phyloP scores from a whole-genome alignment of 805 yeast species.

The Hanseniaspora singularis region DNA sequence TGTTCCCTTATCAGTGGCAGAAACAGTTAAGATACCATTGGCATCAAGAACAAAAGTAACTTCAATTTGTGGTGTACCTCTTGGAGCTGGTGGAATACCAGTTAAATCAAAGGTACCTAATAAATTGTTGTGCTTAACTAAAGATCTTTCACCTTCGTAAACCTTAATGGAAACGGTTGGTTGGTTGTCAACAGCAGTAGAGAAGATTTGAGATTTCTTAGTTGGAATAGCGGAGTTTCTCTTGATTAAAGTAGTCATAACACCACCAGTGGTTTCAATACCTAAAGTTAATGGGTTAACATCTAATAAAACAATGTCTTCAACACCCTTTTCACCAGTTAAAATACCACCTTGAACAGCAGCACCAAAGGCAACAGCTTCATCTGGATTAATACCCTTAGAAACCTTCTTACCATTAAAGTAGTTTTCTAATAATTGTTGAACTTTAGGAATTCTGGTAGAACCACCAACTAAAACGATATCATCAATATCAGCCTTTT shows the following conservation, averaged over 20 bases:
- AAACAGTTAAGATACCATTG: conserved; percentile 73
- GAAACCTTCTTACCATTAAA: conserved; percentile 93
- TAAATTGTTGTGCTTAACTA: conserved; percentile 84
- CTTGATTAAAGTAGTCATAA: conserved; percentile 88
- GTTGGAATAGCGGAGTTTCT: conserved; percentile 95
- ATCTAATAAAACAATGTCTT: conserved; percentile 78
- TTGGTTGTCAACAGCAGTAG: conserved; percentile 93
- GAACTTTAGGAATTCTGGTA: conserved; percentile 97
- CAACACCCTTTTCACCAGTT: conserved; percentile 90
- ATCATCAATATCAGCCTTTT: conserved; percentile 79
- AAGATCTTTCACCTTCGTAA: conserved; percentile 90
- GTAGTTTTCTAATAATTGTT: conserved; percentile 77
- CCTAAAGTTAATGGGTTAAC: conserved; percentile 91
- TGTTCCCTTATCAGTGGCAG: conserved; percentile 86
- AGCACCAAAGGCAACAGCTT: conserved; percentile 99
- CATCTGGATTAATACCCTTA: conserved; percentile 97
- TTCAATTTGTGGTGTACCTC: conserved; percentile 85
- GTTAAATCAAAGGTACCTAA: conserved; percentile 78
- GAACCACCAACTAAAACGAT: conserved; percentile 98
- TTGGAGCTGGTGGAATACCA: conserved; percentile 82
- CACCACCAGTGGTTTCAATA: conserved; percentile 95
- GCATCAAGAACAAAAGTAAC: conserved; percentile 83
- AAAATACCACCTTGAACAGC: conserved; percentile 98
- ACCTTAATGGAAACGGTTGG: conserved; percentile 91
- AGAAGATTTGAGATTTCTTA: conserved; percentile 86